Conservation (phyloP, 768 basidiomycete species). For the Boletus edulis region DNA sequence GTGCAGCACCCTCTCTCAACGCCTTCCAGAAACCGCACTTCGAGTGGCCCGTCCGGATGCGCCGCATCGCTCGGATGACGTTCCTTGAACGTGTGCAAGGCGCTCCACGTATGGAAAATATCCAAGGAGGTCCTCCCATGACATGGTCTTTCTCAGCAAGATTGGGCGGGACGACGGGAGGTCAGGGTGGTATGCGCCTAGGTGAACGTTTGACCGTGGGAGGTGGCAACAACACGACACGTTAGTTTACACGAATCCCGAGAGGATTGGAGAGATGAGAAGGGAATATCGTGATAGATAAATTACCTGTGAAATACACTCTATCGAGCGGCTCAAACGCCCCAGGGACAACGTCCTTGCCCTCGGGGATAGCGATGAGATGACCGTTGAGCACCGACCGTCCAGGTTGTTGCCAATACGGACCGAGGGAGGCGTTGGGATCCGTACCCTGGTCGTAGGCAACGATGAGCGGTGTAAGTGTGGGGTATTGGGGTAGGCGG, state of each 20-base stretch:
- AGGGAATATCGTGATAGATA: no score
- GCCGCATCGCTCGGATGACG: constrained; percentile 52
- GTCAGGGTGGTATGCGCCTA: not conserved
- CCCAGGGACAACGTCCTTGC: not conserved
- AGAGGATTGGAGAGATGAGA: no score
- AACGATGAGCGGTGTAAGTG: constrained; percentile 2
- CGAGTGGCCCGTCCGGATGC: constrained; percentile 57
- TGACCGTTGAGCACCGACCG: not conserved
- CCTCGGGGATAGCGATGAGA: constrained; percentile 2
- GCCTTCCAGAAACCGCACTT: constrained; percentile 63
- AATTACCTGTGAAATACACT: constrained; percentile 56
- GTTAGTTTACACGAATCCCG: no score
- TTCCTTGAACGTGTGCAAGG: constrained; percentile 67
- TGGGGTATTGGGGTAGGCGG: not conserved
- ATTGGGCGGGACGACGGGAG: constrained; percentile 24
- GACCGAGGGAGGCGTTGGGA: not conserved
- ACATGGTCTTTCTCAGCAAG: constrained; percentile 56
- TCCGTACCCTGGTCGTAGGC: constrained; percentile 1
- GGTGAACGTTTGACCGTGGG: no score
- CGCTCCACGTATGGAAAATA: constrained; percentile 76
- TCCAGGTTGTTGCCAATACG: constrained; percentile 9
- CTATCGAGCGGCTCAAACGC: constrained; percentile 43
- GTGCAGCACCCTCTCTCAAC: constrained; percentile 37
- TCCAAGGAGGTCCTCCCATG: constrained; percentile 62
- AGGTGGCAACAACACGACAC: no score